These are phyloP conservation scores for Cicer arietinum DNA, from an alignment of 306 rosid species.

Conservation along the genomic window DNA sequence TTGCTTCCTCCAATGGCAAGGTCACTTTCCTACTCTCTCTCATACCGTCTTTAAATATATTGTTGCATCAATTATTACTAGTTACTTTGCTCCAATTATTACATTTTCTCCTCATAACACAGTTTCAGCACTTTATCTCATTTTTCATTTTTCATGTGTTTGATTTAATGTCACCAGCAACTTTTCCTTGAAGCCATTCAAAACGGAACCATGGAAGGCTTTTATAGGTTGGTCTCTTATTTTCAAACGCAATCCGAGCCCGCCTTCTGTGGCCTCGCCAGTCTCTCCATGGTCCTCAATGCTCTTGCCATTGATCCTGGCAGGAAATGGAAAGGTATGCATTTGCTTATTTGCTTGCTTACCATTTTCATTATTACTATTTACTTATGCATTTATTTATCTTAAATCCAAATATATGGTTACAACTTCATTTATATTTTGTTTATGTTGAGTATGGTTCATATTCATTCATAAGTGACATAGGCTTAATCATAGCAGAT, in stretches of 20 bases:
- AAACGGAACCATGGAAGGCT: constrained; percentile 88
- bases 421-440: too few species aligned
- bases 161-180: constrained; percentile 63
- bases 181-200: constrained; percentile 79
- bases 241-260: constrained; percentile 96
- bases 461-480: too few species aligned
- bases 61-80: too few species aligned
- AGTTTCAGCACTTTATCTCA: too few species aligned
- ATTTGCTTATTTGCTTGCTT: background rate
- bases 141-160: background rate
- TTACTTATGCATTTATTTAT: background rate
- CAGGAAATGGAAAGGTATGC: constrained; percentile 90
- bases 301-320: constrained; percentile 96
- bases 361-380: background rate
- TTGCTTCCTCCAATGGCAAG: constrained; percentile 85
- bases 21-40: constrained; percentile 38
- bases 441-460: too few species aligned
- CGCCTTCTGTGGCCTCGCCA: constrained; percentile 92
- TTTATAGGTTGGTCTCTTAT: constrained; percentile 74
- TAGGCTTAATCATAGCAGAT: too few species aligned
- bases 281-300: constrained; percentile 90
- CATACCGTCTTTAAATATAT: background rate
- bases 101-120: background rate
- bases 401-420: too few species aligned
- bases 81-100: too few species aligned